These are phyloP conservation scores for Helotiales sp. DNA, from an alignment of 2,329 filamentous ascomycete species.

Conservation along the genomic window DNA sequence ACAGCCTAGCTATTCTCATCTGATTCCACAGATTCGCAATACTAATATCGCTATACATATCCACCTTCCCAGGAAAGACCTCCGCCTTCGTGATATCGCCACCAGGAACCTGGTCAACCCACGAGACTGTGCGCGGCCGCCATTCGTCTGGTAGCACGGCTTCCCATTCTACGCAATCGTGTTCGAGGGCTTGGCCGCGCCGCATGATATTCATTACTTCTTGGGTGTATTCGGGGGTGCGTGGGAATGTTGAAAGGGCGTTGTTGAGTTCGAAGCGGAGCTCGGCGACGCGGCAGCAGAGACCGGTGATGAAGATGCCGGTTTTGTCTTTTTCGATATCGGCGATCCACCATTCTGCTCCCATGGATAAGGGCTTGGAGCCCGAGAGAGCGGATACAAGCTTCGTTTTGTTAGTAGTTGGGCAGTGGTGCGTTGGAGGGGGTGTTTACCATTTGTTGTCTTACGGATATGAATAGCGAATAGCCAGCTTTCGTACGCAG, in stretches of 20 bases:
- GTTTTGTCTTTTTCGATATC: constrained; percentile 56
- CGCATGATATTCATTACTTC: constrained; percentile 58
- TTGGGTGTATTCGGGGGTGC: constrained; percentile 56
- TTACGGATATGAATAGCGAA: constrained; percentile 62
- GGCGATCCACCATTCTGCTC: constrained; percentile 63
- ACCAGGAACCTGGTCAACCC: constrained; percentile 59
- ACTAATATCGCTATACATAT: constrained; percentile 64
- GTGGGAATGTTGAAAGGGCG: constrained; percentile 52
- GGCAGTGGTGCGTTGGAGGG: constrained; percentile 45
- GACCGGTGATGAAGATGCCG: constrained; percentile 49
- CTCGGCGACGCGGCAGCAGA: constrained; percentile 60
- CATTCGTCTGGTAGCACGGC: constrained; percentile 55
- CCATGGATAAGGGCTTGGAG: constrained; percentile 57
- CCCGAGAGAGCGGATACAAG: constrained; percentile 62
- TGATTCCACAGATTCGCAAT: constrained; percentile 63
- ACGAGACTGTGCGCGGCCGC: constrained; percentile 57
- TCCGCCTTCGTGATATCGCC: constrained; percentile 59
- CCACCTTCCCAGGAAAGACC: constrained; percentile 64
- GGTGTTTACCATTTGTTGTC: constrained; percentile 61
- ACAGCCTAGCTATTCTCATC: constrained; percentile 57
- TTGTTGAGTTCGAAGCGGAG: constrained; percentile 59
- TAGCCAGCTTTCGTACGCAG: constrained; percentile 57
- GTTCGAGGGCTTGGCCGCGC: constrained; percentile 57
- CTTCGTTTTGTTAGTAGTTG: constrained; percentile 56
- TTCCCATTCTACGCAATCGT: constrained; percentile 58